A percentile compares a stretch with the other conserved stretches of the same genome.
Evolutionary conservation across 257 asterid genomes (phyloP).

Genomic region (Plantago ovata): DNA sequence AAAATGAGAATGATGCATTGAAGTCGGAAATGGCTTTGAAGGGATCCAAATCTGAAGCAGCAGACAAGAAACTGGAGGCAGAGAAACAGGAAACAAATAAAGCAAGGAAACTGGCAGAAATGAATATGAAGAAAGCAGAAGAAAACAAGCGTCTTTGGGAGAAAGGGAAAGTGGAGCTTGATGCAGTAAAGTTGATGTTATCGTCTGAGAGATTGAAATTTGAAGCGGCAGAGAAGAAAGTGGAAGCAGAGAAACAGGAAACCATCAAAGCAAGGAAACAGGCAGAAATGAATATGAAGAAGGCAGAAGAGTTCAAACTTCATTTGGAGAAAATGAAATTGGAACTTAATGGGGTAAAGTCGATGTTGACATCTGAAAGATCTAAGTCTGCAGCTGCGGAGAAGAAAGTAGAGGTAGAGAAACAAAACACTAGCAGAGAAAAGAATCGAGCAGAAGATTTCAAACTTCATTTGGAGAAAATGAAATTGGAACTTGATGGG

Average conservation of each 20-base stretch:
- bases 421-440: no score
- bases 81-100: conserved; percentile 29
- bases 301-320: conserved; percentile 47
- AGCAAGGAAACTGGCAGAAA: conserved; percentile 41
- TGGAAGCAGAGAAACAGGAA: conserved; percentile 51
- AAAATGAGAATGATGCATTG: conserved; percentile 29
- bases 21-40: conserved; percentile 30
- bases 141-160: conserved; percentile 40
- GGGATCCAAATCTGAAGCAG: conserved; percentile 32
- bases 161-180: conserved; percentile 40
- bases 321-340: conserved; percentile 47
- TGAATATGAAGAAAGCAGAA: conserved; percentile 44
- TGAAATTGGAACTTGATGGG: conserved; percentile 32
- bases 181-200: conserved; percentile 46
- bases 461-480: conserved; percentile 50
- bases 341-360: conserved; percentile 25
- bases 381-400: no score
- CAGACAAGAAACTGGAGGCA: conserved; percentile 32
- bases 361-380: no score
- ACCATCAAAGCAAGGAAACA: conserved; percentile 45
- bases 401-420: no score
- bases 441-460: conserved; percentile 50
- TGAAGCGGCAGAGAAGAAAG: conserved; percentile 48
- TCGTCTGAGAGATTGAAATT: conserved; percentile 39
- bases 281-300: conserved; percentile 48